Conservation (phyloP, 2,329 filamentous ascomycete species). For the Microsporum audouinii region DNA sequence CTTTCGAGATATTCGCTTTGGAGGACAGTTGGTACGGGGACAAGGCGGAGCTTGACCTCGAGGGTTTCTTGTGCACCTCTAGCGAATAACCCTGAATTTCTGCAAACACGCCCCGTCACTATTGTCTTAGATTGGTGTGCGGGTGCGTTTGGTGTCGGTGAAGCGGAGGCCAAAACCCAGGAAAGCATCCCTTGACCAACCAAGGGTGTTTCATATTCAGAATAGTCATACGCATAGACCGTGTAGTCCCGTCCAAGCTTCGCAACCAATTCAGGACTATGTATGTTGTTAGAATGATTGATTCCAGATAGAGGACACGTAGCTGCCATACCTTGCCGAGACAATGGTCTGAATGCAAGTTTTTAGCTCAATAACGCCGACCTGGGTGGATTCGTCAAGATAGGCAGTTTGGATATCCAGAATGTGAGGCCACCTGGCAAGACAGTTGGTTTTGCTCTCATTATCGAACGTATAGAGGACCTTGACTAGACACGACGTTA, state of each 20-base stretch:
- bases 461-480: conserved; percentile 93
- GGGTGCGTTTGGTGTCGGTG: conserved; percentile 43
- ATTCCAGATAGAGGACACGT: conserved; percentile 31
- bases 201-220: conserved; percentile 82
- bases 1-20: conserved; percentile 51
- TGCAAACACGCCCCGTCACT: conserved; percentile 82
- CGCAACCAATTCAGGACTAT: conserved; percentile 73
- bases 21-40: conserved; percentile 57
- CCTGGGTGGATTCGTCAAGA: conserved; percentile 66
- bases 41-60: conserved; percentile 82
- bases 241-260: conserved; percentile 72
- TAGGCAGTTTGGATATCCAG: conserved; percentile 69
- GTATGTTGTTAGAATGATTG: neutral
- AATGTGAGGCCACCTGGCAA: conserved; percentile 72
- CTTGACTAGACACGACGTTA: conserved; percentile 56
- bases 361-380: conserved; percentile 78
- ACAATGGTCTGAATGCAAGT: conserved; percentile 77
- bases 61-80: conserved; percentile 73
- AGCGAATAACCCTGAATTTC: conserved; percentile 73
- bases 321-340: conserved; percentile 44
- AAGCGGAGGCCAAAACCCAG: conserved; percentile 57
- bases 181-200: conserved; percentile 95
- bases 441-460: conserved; percentile 74
- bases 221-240: conserved; percentile 95
- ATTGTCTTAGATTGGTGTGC: conserved; percentile 51